Evolutionary conservation across 202 grass and related monocot species (phyloP), one percentile per base, ranked within the genome.

Genomic region (Zizania palustris): DNA sequence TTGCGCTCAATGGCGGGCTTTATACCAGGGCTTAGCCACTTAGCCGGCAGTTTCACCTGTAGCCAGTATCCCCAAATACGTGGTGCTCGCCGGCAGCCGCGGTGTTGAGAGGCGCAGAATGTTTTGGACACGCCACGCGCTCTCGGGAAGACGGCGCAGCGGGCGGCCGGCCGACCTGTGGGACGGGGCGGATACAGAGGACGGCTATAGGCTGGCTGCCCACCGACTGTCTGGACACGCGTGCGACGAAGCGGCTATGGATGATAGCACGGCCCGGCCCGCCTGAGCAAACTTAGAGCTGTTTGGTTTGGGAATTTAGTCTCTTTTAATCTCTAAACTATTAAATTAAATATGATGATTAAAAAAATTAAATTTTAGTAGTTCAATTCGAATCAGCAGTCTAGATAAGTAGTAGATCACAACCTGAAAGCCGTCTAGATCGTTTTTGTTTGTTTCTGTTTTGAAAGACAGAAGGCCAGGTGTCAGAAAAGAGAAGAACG

Each of bases 181-280:
- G 28, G 28, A 28, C 44, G 45, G 11, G 0, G 2, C 5, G 73
- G 67, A 63, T 50, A 16, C 20, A 67, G 43, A 59, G 44, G 65
- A 14, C 7, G 15, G 15, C 49, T 15, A 1, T 0, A 36, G 13
- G 67, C 9, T 40, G 56, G 59, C 75, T 43, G 72, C 71, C 16
- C 78, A 80, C 79, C 82, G 82, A 91, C 82, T 69, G 56, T 34
- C 58, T 43, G 69, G 74, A 83, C 74, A 85, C 80, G 69, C 80
- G 80, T 78, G 60, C 84, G 6, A 19, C 37, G 9, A 21, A 71
- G 65, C 12, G 39, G 33, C 45, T 4, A 28, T 28, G 41, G 16
- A 20, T 54, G 77, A 70, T 48, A 6, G 70, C 10, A 28, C 28
- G 28, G 28, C 28, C 28, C 28, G 28, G 28, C 28, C 28, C 1